These are phyloP conservation scores for Candida sakaeoensis DNA, from an alignment of 805 yeast genomes.

Conservation along the genomic window DNA sequence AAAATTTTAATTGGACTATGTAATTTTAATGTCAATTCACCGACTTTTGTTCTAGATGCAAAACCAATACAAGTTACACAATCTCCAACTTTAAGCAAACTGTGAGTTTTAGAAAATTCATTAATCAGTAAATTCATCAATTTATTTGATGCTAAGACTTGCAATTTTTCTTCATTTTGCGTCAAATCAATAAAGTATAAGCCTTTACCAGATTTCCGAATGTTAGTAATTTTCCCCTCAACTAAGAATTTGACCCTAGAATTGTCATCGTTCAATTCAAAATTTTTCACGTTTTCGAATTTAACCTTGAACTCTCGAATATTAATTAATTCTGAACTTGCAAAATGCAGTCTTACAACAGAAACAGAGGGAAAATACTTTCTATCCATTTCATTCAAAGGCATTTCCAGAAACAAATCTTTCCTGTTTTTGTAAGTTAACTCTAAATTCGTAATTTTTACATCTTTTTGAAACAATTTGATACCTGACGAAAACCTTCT, in stretches of 20 bases:
- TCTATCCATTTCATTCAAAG: not conserved
- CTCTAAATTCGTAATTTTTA: not conserved
- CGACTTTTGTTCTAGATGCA: slow-evolving; percentile 73
- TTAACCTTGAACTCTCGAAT: slow-evolving; percentile 8
- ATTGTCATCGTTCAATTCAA: slow-evolving; percentile 4
- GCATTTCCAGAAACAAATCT: not conserved
- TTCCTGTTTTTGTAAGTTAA: slow-evolving; percentile 2
- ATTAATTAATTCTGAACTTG: not conserved
- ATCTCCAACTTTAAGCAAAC: slow-evolving; percentile 66
- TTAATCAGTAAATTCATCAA: slow-evolving; percentile 39
- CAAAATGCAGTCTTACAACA: not conserved
- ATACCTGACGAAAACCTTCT: not conserved
- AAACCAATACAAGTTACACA: slow-evolving; percentile 59
- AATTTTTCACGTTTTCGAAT: slow-evolving; percentile 9
- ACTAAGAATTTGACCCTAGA: slow-evolving; percentile 10
- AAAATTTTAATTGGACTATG: slow-evolving; percentile 47
- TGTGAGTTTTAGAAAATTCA: slow-evolving; percentile 39
- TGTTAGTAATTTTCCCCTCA: slow-evolving; percentile 56
- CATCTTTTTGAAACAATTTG: not conserved
- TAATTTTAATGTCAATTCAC: slow-evolving; percentile 72
- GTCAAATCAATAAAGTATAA: slow-evolving; percentile 64
- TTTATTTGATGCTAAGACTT: slow-evolving; percentile 57
- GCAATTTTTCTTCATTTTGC: slow-evolving; percentile 59
- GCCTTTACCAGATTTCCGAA: slow-evolving; percentile 66
- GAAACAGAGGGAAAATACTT: not conserved